Conservation (phyloP, 805 yeast species). For the Teunomyces kruisii region DNA sequence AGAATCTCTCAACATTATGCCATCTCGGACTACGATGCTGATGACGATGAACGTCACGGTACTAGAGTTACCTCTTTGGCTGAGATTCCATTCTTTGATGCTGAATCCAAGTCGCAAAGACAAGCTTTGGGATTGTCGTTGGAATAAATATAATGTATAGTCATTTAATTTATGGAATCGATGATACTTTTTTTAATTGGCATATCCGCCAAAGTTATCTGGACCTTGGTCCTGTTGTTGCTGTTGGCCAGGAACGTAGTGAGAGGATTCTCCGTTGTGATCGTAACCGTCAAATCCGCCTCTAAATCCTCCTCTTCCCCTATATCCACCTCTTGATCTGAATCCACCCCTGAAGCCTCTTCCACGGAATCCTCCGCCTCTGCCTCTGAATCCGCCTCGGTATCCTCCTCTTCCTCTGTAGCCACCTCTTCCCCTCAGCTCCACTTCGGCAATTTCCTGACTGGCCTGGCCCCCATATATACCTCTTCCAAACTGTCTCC, state of each 20-base stretch:
- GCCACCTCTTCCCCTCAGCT: slow-evolving; percentile 22
- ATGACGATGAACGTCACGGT: slow-evolving; percentile 11
- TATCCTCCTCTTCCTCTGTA: slow-evolving; percentile 19
- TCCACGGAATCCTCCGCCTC: slow-evolving; percentile 22
- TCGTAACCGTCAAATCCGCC: slow-evolving; percentile 24
- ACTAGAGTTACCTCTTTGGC: slow-evolving; percentile 49
- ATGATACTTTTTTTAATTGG: neutral
- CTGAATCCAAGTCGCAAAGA: slow-evolving; percentile 50
- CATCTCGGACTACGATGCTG: slow-evolving; percentile 19
- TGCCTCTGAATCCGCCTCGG: slow-evolving; percentile 42
- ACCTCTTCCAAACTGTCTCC: slow-evolving; percentile 95
- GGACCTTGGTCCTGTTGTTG: neutral
- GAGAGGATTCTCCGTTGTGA: neutral
- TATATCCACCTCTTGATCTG: slow-evolving; percentile 34
- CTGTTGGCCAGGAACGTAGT: neutral
- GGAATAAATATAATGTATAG: slow-evolving; percentile 9
- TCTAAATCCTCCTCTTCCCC: slow-evolving; percentile 34
- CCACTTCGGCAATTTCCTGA: slow-evolving; percentile 50
- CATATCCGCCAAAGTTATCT: slow-evolving; percentile 1
- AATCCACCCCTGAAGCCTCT: slow-evolving; percentile 25
- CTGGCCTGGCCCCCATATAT: slow-evolving; percentile 87
- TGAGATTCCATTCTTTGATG: slow-evolving; percentile 51
- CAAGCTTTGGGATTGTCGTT: slow-evolving; percentile 44
- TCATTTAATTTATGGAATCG: neutral
- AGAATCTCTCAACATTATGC: slow-evolving; percentile 12